Conservation (phyloP, 306 rosid genomes). For the Gastrolobium bilobum region DNA sequence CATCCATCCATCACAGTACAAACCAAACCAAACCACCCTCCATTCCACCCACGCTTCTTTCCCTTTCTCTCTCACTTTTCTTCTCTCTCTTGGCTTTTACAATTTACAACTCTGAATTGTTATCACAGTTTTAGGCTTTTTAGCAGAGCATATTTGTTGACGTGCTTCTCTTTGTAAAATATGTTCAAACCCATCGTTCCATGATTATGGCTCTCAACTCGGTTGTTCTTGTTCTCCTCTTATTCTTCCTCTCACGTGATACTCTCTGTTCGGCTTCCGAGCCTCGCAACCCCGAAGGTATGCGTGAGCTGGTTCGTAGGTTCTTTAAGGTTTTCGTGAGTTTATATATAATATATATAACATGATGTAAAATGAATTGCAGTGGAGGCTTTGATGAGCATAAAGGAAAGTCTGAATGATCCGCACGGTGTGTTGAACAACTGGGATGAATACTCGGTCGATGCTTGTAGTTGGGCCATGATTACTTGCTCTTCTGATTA, state of each 20-base stretch:
- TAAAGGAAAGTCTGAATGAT: conserved; percentile 66
- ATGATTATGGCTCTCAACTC: conserved; percentile 55
- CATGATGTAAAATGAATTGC: conserved; percentile 22
- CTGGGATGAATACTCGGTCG: conserved; percentile 96
- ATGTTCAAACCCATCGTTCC: conserved; percentile 20
- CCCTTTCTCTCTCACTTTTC: conserved; percentile 32
- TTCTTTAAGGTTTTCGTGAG: neutral
- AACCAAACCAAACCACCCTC: conserved; percentile 38
- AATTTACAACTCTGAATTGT: no score
- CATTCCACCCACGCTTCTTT: neutral
- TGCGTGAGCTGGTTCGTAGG: neutral
- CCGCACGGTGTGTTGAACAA: conserved; percentile 82
- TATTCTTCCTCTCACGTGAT: conserved; percentile 48
- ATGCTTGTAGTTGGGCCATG: conserved; percentile 98
- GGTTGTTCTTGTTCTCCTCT: conserved; percentile 34
- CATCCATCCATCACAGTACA: neutral
- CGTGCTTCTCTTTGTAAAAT: neutral
- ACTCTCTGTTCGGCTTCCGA: conserved; percentile 64
- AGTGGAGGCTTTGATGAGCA: conserved; percentile 83
- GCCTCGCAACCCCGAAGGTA: conserved; percentile 98
- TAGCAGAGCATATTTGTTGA: neutral
- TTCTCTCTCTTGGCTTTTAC: neutral
- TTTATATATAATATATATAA: no score
- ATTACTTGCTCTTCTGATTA: conserved; percentile 86
- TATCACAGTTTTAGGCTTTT: neutral